Evolutionary conservation across 306 rosid species (phyloP).

Genomic region (Crotalaria pallida): DNA sequence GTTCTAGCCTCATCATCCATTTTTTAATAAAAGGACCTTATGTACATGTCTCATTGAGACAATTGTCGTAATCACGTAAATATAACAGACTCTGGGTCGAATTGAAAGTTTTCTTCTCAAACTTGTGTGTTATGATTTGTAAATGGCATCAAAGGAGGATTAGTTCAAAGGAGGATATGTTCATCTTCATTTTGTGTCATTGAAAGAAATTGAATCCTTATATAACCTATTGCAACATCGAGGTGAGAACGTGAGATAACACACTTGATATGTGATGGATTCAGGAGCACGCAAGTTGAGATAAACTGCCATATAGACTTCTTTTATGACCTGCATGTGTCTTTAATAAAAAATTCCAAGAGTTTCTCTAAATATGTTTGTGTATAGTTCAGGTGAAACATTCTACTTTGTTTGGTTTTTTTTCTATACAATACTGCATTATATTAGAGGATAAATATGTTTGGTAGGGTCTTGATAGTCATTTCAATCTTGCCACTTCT

Average conservation of each 20-base stretch:
- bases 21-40: neutral
- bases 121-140: neutral
- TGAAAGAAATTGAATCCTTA: neutral
- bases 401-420: neutral
- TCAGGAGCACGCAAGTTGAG: neutral
- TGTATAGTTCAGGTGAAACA: conserved; percentile 7
- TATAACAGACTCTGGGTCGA: neutral
- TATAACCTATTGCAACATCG: neutral
- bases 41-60: neutral
- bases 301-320: neutral
- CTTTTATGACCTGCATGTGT: neutral
- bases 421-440: neutral
- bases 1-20: neutral
- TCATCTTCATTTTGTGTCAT: neutral
- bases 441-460: neutral
- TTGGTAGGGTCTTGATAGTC: neutral
- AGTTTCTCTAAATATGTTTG: neutral
- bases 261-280: neutral
- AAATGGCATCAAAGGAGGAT: neutral
- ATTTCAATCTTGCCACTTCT: neutral
- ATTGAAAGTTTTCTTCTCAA: neutral
- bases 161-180: too few relatives aligned
- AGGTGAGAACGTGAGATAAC: neutral
- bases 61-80: neutral
- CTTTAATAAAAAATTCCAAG: neutral